Percentiles rank a stretch among this genome's conserved stretches.
Evolutionary conservation across 1,139 yeast species (phyloP).

Genomic region (Taiozyma sp.): DNA sequence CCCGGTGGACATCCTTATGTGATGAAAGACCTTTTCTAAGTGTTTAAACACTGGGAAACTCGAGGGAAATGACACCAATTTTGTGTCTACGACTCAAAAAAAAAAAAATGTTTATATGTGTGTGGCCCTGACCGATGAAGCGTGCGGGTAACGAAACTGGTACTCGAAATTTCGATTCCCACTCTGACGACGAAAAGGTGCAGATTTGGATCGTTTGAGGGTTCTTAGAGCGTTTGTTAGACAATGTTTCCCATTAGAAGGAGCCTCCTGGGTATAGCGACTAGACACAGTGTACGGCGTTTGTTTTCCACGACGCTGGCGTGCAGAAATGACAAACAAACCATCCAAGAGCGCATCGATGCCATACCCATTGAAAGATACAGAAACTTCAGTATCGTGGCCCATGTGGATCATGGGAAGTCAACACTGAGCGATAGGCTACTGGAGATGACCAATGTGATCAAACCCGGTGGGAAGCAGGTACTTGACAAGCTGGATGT

Average conservation of each 20-base stretch:
- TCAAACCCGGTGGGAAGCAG: slow-evolving; percentile 74
- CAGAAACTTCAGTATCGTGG: slow-evolving; percentile 90
- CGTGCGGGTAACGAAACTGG: neutral
- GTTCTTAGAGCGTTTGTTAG: neutral
- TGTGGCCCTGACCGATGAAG: slow-evolving; percentile 3
- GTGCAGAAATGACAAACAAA: neutral
- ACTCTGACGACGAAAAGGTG: neutral
- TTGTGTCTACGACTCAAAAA: neutral
- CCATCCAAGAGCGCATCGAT: slow-evolving; percentile 47
- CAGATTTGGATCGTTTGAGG: neutral
- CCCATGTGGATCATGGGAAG: slow-evolving; percentile 97
- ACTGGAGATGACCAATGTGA: slow-evolving; percentile 84
- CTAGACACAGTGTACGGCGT: neutral
- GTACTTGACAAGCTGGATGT: slow-evolving; percentile 91
- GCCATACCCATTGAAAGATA: slow-evolving; percentile 77
- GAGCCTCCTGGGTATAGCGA: neutral
- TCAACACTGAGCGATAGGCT: slow-evolving; percentile 86
- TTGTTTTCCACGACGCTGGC: neutral
- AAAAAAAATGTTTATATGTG: slow-evolving; percentile 4
- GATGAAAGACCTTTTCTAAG: neutral
- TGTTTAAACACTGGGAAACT: neutral
- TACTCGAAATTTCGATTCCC: neutral
- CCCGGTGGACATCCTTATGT: neutral
- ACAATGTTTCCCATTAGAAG: neutral
- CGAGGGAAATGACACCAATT: neutral